Conservation (phyloP, 495 filamentous ascomycete species). For the Podospora fimiseda region DNA sequence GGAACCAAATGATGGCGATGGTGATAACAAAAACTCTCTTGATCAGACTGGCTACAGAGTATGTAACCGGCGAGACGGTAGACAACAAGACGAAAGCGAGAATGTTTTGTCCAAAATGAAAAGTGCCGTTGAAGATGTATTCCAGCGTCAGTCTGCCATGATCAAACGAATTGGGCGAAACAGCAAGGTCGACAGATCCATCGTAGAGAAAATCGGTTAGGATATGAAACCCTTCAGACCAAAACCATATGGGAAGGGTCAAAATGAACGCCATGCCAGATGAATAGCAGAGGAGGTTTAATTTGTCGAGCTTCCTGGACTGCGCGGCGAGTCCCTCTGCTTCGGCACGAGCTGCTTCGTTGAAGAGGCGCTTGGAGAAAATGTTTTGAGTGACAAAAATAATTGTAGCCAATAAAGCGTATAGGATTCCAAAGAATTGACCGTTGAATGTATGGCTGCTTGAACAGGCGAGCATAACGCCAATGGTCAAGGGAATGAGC, state of each 20-base stretch:
- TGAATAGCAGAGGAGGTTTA: conserved; percentile 95
- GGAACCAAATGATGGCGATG: conserved; percentile 94
- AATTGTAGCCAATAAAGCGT: conserved; percentile 77
- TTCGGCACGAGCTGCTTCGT: conserved; percentile 79
- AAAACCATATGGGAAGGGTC: conserved; percentile 90
- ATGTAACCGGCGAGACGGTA: conserved; percentile 91
- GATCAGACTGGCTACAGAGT: conserved; percentile 89
- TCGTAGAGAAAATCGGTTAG: conserved; percentile 67
- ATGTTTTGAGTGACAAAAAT: conserved; percentile 99
- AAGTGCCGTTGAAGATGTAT: conserved; percentile 93
- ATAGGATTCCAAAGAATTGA: conserved; percentile 80
- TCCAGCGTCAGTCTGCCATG: conserved; percentile 74
- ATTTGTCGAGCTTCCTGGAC: conserved; percentile 80
- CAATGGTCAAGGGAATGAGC: conserved; percentile 81
- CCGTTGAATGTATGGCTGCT: conserved; percentile 67
- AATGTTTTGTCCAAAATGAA: conserved; percentile 95
- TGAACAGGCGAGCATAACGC: conserved; percentile 92
- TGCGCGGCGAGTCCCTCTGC: conserved; percentile 53
- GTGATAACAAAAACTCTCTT: conserved; percentile 97
- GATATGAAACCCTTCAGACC: conserved; percentile 75
- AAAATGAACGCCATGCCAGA: conserved; percentile 84
- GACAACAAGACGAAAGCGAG: conserved; percentile 87
- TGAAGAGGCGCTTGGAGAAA: conserved; percentile 98
- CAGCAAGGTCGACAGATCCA: conserved; percentile 52
- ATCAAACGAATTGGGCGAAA: conserved; percentile 62